Percentiles rank a stretch among this genome's conserved stretches.
Conservation (phyloP, 106 monocot genomes). For the Vanilla planifolia region DNA sequence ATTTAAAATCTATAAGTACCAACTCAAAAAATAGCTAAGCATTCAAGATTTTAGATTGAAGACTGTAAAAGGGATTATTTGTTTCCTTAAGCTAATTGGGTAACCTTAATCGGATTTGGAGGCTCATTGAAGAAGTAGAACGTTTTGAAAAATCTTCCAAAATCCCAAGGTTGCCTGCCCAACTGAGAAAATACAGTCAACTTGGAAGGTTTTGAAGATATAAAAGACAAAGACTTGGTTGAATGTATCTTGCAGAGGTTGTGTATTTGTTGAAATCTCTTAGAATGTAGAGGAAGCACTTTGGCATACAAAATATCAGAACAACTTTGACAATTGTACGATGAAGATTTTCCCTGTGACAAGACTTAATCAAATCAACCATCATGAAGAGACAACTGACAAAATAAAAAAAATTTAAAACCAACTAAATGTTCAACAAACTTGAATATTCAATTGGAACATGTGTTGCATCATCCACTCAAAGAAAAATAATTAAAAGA, state of each 20-base stretch:
- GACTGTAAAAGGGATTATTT: background rate
- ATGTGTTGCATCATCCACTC: background rate
- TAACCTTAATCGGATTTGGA: conserved; percentile 82
- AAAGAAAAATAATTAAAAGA: background rate
- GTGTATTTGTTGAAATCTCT: conserved; percentile 19
- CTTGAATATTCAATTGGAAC: background rate
- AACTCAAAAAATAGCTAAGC: no score
- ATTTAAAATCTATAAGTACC: background rate
- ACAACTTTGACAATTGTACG: conserved; percentile 12
- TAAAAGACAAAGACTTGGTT: conserved; percentile 13
- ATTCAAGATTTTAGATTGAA: no score
- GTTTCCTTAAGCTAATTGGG: background rate
- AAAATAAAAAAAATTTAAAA: background rate
- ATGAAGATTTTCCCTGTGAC: conserved; percentile 40
- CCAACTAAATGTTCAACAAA: background rate
- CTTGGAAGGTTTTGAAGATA: conserved; percentile 22
- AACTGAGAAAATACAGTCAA: conserved; percentile 45
- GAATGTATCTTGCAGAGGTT: conserved; percentile 7
- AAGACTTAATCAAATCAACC: background rate
- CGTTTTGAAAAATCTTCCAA: conserved; percentile 83
- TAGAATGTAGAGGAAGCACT: conserved; percentile 20
- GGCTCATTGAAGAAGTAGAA: conserved; percentile 94
- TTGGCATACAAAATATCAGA: conserved; percentile 22
- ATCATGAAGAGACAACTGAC: background rate
- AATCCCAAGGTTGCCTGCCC: conserved; percentile 71